Evolutionary conservation across 805 yeast species (phyloP), one percentile per base, ranked within the genome.

Genomic region (Millerozyma miso): DNA sequence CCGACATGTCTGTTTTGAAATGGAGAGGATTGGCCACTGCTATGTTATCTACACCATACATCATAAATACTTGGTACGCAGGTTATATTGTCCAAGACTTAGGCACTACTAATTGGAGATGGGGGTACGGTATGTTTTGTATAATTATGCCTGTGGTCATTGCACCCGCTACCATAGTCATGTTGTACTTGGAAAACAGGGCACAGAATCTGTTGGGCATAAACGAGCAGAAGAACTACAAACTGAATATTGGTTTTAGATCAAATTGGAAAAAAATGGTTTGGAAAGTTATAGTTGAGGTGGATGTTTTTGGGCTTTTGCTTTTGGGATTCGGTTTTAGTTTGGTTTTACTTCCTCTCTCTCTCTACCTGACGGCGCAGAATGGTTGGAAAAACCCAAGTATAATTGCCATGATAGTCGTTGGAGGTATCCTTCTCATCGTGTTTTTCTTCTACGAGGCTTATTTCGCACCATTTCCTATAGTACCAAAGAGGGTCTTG

Each of bases 91-190:
- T 55, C 8, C 50, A 54, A 3, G 56, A 59, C 26, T 53, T 73
- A 17, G 49, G 60, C 12, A 46, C 48, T 33, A 49, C 47, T 19
- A 65, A 69, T 35, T 77, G 81, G 81, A 65, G 79, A 57, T 71
- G 76, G 74, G 81, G 79, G 31, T 73, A 69, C 48, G 78, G 77
- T 43, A 64, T 73, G 61, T 75, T 75, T 59, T 67, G 72, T 19
- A 63, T 74, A 31, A 64, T 75, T 20, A 60, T 66, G 48, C 79
- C 79, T 4, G 66, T 61, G 19, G 65, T 63, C n/a, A 46, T 62
- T 16, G 31, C 49, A 19, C 74, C 74, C 18, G 61, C 65, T 12
- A 47, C 66, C 26, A 17, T 40, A 3, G 43, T 65, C 20, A 56
- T 69, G 60, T 47, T 56, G 13, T 58, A 51, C 40, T 52, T 58